phyloP scores from a whole-genome alignment of 1,139 yeast species.

The Blastobotrys indianensis region DNA sequence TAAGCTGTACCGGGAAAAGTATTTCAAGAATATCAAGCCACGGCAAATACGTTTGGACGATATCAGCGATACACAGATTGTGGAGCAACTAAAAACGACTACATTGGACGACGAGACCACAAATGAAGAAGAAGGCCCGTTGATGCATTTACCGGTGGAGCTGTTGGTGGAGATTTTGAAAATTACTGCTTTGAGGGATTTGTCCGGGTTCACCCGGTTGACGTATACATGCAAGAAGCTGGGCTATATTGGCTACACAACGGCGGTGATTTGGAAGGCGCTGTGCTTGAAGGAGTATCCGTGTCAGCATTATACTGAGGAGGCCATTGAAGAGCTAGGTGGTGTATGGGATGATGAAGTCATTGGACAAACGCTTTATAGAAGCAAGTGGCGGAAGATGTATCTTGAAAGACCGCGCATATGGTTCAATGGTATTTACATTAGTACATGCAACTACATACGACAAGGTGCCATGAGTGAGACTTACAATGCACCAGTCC shows the following conservation, averaged over 20 bases:
- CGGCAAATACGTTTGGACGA: background rate
- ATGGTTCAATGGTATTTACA: conserved; percentile 77
- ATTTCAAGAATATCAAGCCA: conserved; percentile 21
- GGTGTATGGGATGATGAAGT: conserved; percentile 12
- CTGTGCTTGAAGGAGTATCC: conserved; percentile 54
- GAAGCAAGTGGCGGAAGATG: conserved; percentile 36
- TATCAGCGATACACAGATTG: conserved; percentile 9
- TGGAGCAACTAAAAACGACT: conserved; percentile 6
- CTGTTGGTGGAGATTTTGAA: conserved; percentile 52
- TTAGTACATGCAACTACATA: conserved; percentile 76
- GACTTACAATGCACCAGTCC: conserved; percentile 71
- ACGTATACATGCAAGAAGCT: conserved; percentile 58
- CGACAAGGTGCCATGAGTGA: conserved; percentile 65
- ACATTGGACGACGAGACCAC: conserved; percentile 18
- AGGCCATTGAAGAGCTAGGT: conserved; percentile 15
- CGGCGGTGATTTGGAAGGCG: conserved; percentile 50
- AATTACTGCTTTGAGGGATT: conserved; percentile 41
- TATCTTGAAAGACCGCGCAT: conserved; percentile 57
- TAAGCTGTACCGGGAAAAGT: conserved; percentile 53
- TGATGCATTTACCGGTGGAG: conserved; percentile 60
- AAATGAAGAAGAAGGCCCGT: conserved; percentile 46
- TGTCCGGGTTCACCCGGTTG: conserved; percentile 64
- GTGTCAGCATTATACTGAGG: conserved; percentile 39
- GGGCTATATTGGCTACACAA: conserved; percentile 56
- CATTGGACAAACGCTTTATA: conserved; percentile 18